phyloP scores from a whole-genome alignment of 2,329 filamentous ascomycete species.

The Talaromyces pinophilus region DNA sequence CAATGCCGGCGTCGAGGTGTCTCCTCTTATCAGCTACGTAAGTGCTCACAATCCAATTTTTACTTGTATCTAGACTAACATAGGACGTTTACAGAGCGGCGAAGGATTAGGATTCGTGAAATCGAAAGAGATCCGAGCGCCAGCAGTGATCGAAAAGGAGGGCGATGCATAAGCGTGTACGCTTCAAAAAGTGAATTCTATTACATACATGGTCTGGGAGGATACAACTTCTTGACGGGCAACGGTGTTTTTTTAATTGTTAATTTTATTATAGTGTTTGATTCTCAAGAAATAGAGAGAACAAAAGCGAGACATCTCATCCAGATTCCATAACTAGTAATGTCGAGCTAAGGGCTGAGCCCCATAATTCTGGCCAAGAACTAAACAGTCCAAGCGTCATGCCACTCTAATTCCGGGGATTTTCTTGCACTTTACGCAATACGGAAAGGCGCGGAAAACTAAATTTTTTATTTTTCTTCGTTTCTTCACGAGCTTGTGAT shows the following conservation, averaged over 20 bases:
- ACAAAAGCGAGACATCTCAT: background rate
- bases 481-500: constrained; percentile 25
- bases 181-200: constrained; percentile 7
- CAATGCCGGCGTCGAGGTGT: constrained; percentile 77
- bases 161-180: constrained; percentile 30
- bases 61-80: constrained; percentile 24
- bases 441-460: constrained; percentile 43
- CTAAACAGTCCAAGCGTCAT: constrained; percentile 15
- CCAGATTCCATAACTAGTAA: too few species aligned
- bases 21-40: constrained; percentile 93
- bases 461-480: constrained; percentile 34
- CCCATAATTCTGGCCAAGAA: constrained; percentile 7
- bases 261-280: background rate
- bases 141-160: constrained; percentile 65
- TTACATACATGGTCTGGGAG: constrained; percentile 8
- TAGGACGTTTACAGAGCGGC: constrained; percentile 51
- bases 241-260: background rate
- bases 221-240: constrained; percentile 26
- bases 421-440: constrained; percentile 39
- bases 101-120: constrained; percentile 65
- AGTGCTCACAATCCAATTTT: constrained; percentile 47
- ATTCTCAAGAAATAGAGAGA: constrained; percentile 3
- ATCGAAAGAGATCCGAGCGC: constrained; percentile 61
- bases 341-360: background rate
- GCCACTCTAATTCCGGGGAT: constrained; percentile 27